A percentile compares a stretch with the other conserved stretches of the same genome.
Evolutionary conservation across 2,329 filamentous ascomycete species (phyloP).

Genomic region (Clarireedia sp.): DNA sequence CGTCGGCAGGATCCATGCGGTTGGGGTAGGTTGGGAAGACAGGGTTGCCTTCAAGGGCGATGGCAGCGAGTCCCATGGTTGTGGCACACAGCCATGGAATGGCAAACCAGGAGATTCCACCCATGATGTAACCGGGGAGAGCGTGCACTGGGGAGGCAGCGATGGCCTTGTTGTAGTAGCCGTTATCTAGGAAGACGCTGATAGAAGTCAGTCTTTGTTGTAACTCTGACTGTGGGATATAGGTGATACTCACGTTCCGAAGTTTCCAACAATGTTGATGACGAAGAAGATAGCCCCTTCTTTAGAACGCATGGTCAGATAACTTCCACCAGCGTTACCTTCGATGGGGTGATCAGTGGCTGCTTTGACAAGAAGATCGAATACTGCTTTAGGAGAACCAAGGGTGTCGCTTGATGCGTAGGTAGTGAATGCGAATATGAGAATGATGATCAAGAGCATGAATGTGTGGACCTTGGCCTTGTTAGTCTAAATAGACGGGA

Average conservation of each 20-base stretch:
- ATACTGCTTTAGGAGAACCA: slow-evolving; percentile 69
- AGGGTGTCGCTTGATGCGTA: slow-evolving; percentile 67
- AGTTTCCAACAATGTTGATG: slow-evolving; percentile 82
- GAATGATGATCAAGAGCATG: slow-evolving; percentile 76
- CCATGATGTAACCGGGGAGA: slow-evolving; percentile 74
- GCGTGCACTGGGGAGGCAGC: slow-evolving; percentile 79
- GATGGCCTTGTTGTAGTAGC: slow-evolving; percentile 92
- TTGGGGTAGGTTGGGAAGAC: slow-evolving; percentile 65
- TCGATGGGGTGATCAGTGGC: slow-evolving; percentile 63
- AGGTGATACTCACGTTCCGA: slow-evolving; percentile 38
- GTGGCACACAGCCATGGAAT: slow-evolving; percentile 87
- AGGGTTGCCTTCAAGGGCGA: slow-evolving; percentile 69
- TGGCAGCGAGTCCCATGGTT: slow-evolving; percentile 75
- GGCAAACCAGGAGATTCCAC: slow-evolving; percentile 83
- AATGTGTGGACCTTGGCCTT: slow-evolving; percentile 63
- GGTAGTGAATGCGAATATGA: slow-evolving; percentile 74
- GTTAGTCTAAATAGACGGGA: slow-evolving; percentile 40
- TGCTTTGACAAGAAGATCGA: slow-evolving; percentile 66
- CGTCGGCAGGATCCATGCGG: slow-evolving; percentile 65
- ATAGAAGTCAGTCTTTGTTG: neutral
- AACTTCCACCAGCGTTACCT: slow-evolving; percentile 74
- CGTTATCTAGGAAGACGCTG: slow-evolving; percentile 74
- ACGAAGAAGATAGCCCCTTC: slow-evolving; percentile 86
- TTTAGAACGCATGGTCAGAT: slow-evolving; percentile 75
- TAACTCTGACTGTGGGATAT: slow-evolving; percentile 36